phyloP scores from a whole-genome alignment of 306 rosid genomes.

The Vachellia collinsii region DNA sequence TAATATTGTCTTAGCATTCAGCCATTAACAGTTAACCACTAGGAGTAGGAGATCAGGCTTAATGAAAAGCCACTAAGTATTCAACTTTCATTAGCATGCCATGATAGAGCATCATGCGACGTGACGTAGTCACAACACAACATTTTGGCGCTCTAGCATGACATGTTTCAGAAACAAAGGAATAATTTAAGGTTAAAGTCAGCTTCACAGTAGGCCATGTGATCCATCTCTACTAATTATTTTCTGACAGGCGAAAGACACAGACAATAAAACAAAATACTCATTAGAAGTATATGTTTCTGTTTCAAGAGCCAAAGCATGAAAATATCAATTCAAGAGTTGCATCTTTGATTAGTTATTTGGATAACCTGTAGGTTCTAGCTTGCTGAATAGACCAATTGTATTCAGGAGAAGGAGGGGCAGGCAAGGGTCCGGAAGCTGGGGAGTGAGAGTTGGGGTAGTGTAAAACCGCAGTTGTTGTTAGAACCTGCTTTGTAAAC shows the following conservation, averaged over 20 bases:
- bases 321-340: neutral
- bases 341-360: neutral
- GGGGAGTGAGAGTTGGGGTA: slow-evolving; percentile 82
- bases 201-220: neutral
- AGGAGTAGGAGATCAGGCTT: neutral
- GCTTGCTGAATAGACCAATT: slow-evolving; percentile 94
- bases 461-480: slow-evolving; percentile 72
- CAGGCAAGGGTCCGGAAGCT: slow-evolving; percentile 79
- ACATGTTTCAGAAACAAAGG: neutral
- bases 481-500: slow-evolving; percentile 59
- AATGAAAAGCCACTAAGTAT: neutral
- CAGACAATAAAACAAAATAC: neutral
- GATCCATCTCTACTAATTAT: neutral
- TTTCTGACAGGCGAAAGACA: neutral
- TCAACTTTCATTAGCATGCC: neutral
- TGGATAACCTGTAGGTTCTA: slow-evolving; percentile 74
- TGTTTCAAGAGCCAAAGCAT: neutral
- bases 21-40: neutral
- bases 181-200: neutral
- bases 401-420: slow-evolving; percentile 58
- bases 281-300: neutral
- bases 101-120: neutral
- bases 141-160: neutral
- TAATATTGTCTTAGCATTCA: neutral
- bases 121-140: neutral